phyloP scores from a whole-genome alignment of 352 stramenopile species.

The Phytophthora citricola region DNA sequence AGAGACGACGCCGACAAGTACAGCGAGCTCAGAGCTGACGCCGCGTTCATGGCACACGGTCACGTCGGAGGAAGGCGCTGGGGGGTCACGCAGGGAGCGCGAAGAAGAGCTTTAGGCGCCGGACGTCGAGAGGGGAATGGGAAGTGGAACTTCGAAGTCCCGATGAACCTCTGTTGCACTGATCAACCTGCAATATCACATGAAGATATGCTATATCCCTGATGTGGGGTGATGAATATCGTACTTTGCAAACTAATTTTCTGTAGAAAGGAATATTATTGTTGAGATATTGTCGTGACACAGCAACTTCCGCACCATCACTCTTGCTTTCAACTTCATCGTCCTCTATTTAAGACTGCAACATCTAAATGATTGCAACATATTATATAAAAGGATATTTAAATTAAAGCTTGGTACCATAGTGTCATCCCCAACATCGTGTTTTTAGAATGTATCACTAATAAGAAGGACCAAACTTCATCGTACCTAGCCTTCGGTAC shows the following conservation, averaged over 20 bases:
- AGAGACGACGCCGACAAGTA: conserved; percentile 17
- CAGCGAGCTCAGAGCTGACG: conserved; percentile 16
- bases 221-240: no score
- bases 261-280: conserved; percentile 4
- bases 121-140: conserved; percentile 29
- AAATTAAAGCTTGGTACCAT: no score
- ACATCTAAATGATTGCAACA: conserved; percentile 1
- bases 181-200: conserved; percentile 1
- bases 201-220: not conserved
- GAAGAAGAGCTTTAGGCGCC: conserved; percentile 6
- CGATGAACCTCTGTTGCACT: conserved; percentile 2
- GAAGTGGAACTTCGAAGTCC: conserved; percentile 38
- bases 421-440: no score
- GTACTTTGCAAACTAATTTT: conserved; percentile 5
- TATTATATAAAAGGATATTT: not conserved
- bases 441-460: not conserved
- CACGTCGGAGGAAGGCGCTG: not conserved
- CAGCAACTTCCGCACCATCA: conserved; percentile 76
- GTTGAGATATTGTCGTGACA: conserved; percentile 25
- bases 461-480: not conserved
- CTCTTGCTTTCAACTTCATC: conserved; percentile 46
- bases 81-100: not conserved
- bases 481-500: conserved; percentile 31
- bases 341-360: not conserved
- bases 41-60: conserved; percentile 14